Percentiles rank a stretch among this genome's conserved stretches.
phyloP scores from a whole-genome alignment of 179 eudicot species.

The Spergularia azorica region DNA sequence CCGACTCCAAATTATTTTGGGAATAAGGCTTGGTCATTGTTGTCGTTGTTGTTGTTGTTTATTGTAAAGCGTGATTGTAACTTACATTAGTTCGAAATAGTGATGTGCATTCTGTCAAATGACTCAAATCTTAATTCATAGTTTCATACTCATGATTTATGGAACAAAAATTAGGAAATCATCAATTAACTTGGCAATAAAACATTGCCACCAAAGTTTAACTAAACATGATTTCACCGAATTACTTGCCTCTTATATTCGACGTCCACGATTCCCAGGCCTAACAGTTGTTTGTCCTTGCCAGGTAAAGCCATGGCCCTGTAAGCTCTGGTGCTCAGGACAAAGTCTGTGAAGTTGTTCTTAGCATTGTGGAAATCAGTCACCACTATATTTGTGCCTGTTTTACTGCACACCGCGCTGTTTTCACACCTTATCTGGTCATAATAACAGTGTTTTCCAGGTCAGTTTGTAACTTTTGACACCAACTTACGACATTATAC shows the following conservation, averaged over 20 bases:
- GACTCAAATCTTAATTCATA: too few relatives aligned
- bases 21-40: too few relatives aligned
- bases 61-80: too few relatives aligned
- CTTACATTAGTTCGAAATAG: too few relatives aligned
- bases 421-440: constrained; percentile 69
- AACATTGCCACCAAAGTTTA: not conserved
- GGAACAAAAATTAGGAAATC: not conserved
- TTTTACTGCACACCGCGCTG: constrained; percentile 43
- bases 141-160: too few relatives aligned
- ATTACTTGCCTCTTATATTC: constrained; percentile 69
- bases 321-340: constrained; percentile 70
- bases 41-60: too few relatives aligned
- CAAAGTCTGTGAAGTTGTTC: constrained; percentile 61
- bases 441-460: not conserved
- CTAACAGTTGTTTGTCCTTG: constrained; percentile 45
- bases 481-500: not conserved
- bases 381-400: constrained; percentile 59
- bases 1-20: too few relatives aligned
- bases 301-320: constrained; percentile 75
- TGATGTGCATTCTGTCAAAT: too few relatives aligned
- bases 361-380: constrained; percentile 50
- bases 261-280: constrained; percentile 57
- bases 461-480: not conserved
- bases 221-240: not conserved
- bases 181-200: not conserved